phyloP scores from a whole-genome alignment of 768 basidiomycete genomes.

The Phaffia australis region DNA sequence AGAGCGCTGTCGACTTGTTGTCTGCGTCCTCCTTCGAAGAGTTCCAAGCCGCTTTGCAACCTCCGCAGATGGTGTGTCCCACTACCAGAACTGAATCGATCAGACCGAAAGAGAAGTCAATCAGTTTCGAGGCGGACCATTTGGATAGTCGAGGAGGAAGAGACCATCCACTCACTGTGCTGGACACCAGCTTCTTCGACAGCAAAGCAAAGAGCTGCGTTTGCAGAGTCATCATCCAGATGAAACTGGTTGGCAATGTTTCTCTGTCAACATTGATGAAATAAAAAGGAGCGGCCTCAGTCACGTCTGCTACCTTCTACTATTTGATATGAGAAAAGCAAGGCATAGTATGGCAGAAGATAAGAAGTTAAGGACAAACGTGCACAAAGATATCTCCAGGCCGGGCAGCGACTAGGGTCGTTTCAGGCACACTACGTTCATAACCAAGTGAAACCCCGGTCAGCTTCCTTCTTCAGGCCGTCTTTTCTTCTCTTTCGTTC shows the following conservation, averaged over 20 bases:
- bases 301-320: too few relatives aligned
- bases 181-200: conserved; percentile 22
- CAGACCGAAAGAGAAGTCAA: not conserved
- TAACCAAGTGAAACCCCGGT: not conserved
- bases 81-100: conserved; percentile 22
- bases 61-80: conserved; percentile 27
- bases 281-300: not conserved
- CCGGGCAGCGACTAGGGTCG: conserved; percentile 25
- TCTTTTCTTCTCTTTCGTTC: not conserved
- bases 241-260: conserved; percentile 28
- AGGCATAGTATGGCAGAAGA: not conserved
- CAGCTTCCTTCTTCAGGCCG: not conserved
- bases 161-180: conserved; percentile 16
- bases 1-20: conserved; percentile 15
- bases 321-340: not conserved
- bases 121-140: not conserved
- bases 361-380: conserved; percentile 6
- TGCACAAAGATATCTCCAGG: conserved; percentile 27
- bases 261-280: not conserved
- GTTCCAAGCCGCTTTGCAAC: conserved; percentile 25
- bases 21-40: conserved; percentile 8
- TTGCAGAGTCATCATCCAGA: conserved; percentile 23
- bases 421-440: conserved; percentile 22
- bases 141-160: not conserved
- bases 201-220: conserved; percentile 20